A percentile compares a stretch with the other conserved stretches of the same genome.
Evolutionary conservation across 1,284 basidiomycete species (phyloP).

Genomic region (Rhodotorula sp.): DNA sequence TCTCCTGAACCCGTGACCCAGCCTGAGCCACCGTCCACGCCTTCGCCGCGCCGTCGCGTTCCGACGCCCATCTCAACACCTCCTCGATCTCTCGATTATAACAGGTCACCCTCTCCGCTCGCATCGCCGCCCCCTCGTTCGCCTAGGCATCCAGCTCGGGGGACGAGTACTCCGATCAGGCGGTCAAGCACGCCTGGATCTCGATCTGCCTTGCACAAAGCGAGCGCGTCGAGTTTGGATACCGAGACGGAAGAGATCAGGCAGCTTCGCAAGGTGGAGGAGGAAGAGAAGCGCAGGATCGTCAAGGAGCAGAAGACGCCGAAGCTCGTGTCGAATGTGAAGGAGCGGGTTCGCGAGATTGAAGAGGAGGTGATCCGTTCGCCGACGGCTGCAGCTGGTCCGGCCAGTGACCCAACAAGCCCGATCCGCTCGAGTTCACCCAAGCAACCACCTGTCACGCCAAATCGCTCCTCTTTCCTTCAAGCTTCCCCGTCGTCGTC

Average conservation of each 20-base stretch:
- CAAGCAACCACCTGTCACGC: neutral
- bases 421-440: neutral
- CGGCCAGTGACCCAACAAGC: neutral
- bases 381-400: neutral
- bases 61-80: too few species aligned
- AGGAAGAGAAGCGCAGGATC: constrained; percentile 12
- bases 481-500: neutral
- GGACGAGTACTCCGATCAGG: neutral
- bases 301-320: constrained; percentile 8
- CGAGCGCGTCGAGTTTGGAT: neutral
- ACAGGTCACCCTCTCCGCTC: too few species aligned
- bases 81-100: too few species aligned
- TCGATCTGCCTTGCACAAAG: neutral
- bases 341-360: constrained; percentile 31
- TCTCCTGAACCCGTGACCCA: too few species aligned
- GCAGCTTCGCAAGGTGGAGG: constrained; percentile 8
- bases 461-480: neutral
- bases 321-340: constrained; percentile 33
- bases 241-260: constrained; percentile 14
- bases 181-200: neutral
- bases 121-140: neutral
- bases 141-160: neutral
- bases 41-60: too few species aligned
- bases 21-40: too few species aligned
- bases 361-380: constrained; percentile 13